Base-by-base conservation (phyloP, 441 rosid genomes). In the Euphorbia celastroides region DNA sequence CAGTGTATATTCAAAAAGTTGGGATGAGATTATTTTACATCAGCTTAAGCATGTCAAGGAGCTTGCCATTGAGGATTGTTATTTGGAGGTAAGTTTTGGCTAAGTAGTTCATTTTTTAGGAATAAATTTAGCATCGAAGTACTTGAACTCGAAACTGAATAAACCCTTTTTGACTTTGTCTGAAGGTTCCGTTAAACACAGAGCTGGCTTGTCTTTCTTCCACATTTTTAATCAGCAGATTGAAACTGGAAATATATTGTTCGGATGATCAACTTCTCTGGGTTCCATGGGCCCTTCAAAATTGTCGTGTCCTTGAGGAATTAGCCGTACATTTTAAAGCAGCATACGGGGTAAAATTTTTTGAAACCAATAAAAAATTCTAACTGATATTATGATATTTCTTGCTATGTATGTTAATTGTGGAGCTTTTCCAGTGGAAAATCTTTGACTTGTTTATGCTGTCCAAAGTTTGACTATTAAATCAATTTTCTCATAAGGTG, bases 111-210 rank as follows among this genome's bases (percentile, higher is more conserved):
- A 5, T 58, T 57, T 22, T 57, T 65, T 14, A 41, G 12, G 20
- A 55, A 20, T 0, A 14, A 30, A 23, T 61, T 70, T 1, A 54
- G 64, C 22, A 46, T 66, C 20, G 57, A n/a, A 57, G 66, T 72
- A 25, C 11, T 65, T 14, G 12, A 20, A 38, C 63, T 1, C 62
- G 69, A 11, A 72, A 32, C 44, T 41, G n/a, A 25, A 62, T 38
- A 67, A 72, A 69, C 23, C 1, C 12, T 5, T 27, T 16, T 26
- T 60, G 16, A 70, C 8, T 23, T 10, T 6, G 67, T 51, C 16
- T 69, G 73, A 8, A 61, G 30, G 8, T 67, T 65, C 22, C 16
- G 69, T 65, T 6, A 17, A 42, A 27, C 13, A 13, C 8, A 25
- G 44, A 41, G 44, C 11, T 27, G 44, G 44, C 44, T 7, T 3